Percentiles rank a stretch among this genome's conserved stretches.
Evolutionary conservation across 495 filamentous ascomycete species (phyloP).

Genomic region (Pseudevernia furfuracea): DNA sequence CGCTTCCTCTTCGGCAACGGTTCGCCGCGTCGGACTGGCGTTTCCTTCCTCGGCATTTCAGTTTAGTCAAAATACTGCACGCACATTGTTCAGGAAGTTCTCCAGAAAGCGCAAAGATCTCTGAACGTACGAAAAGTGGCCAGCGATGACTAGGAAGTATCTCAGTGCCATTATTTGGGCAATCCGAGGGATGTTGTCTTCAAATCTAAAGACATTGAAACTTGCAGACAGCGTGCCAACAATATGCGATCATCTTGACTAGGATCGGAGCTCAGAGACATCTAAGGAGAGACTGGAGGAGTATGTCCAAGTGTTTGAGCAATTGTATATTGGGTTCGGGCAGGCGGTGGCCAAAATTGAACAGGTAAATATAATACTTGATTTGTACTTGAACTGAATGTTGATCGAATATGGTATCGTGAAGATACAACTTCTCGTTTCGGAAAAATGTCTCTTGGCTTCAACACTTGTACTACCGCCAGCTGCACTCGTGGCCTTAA

Average conservation of each 20-base stretch:
- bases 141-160: not conserved
- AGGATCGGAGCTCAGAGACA: not conserved
- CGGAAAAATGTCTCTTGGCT: no score
- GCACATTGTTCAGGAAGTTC: not conserved
- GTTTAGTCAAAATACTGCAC: not conserved
- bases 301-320: not conserved
- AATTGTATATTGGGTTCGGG: not conserved
- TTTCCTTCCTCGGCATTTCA: not conserved
- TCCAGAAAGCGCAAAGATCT: not conserved
- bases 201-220: not conserved
- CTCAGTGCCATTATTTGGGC: not conserved
- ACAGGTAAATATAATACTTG: not conserved
- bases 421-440: no score
- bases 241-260: not conserved
- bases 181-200: not conserved
- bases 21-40: not conserved
- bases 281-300: not conserved
- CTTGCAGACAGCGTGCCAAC: not conserved
- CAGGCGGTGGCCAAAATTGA: not conserved
- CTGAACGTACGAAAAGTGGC: not conserved
- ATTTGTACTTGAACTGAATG: not conserved
- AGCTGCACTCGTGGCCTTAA: no score
- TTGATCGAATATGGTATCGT: no score
- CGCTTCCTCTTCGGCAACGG: not conserved
- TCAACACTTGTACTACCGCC: no score